A percentile compares a stretch with the other conserved stretches of the same genome.
Conservation (phyloP, 768 basidiomycete genomes). For the Pleurotus salmoneostramineus region DNA sequence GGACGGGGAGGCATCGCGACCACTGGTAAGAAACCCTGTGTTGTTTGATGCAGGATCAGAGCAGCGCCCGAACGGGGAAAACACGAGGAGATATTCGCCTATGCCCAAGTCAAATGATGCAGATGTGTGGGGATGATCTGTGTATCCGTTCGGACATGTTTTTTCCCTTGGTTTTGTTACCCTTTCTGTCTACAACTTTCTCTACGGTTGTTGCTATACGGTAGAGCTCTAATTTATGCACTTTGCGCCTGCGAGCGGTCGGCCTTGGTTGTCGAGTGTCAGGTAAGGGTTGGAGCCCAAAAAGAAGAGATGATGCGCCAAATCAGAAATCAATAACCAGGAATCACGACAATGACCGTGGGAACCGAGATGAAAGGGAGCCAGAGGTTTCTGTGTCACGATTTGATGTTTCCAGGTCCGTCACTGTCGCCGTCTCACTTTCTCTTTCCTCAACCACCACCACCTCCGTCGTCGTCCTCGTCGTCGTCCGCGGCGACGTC, state of each 20-base stretch:
- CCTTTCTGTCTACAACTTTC: not conserved
- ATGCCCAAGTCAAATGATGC: conserved; percentile 68
- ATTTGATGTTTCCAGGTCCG: conserved; percentile 4
- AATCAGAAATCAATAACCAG: too few species aligned
- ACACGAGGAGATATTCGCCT: conserved; percentile 33
- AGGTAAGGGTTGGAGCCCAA: too few species aligned
- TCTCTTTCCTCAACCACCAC: not conserved
- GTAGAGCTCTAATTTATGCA: too few species aligned
- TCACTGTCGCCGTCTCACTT: conserved; percentile 1
- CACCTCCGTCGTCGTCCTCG: not conserved
- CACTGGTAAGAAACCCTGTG: conserved; percentile 55
- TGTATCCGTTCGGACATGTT: not conserved
- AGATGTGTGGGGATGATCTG: conserved; percentile 55
- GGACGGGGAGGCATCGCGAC: conserved; percentile 55
- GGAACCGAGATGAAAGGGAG: not conserved
- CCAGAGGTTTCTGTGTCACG: too few species aligned
- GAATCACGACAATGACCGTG: not conserved
- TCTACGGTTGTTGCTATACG: too few species aligned
- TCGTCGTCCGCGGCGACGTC: conserved; percentile 2
- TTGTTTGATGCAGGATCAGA: conserved; percentile 59
- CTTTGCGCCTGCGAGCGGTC: too few species aligned
- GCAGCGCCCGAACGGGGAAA: conserved; percentile 18
- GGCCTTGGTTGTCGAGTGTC: too few species aligned
- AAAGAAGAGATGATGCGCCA: too few species aligned
- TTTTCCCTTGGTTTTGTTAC: not conserved